These are phyloP conservation scores for Aspergillus proliferans DNA, from an alignment of 2,329 filamentous ascomycete genomes.

Conservation along the genomic window DNA sequence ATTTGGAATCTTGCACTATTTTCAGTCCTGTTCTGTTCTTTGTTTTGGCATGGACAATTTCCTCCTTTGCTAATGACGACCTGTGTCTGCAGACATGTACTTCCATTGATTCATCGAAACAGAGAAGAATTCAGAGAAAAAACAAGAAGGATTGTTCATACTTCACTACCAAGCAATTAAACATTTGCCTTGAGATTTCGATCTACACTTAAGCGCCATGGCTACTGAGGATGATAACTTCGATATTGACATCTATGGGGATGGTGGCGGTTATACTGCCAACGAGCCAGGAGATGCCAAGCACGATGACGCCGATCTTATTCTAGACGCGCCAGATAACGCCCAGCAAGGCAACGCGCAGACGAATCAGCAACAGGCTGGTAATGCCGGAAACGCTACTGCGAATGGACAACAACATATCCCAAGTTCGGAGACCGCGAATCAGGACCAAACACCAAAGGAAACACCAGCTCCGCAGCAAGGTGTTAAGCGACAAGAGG, in stretches of 20 bases:
- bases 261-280: slow-evolving; percentile 45
- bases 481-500: slow-evolving; percentile 58
- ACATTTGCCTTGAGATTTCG: slow-evolving; percentile 24
- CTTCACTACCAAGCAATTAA: slow-evolving; percentile 31
- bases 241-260: slow-evolving; percentile 65
- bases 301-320: slow-evolving; percentile 35
- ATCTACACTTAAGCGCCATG: slow-evolving; percentile 33
- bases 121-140: slow-evolving; percentile 7
- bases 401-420: slow-evolving; percentile 19
- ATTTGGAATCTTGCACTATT: not conserved
- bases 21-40: slow-evolving; percentile 1
- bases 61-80: slow-evolving; percentile 34
- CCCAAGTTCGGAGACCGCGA: slow-evolving; percentile 12
- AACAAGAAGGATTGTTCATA: slow-evolving; percentile 32
- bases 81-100: slow-evolving; percentile 39
- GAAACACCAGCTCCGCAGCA: slow-evolving; percentile 41
- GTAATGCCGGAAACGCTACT: slow-evolving; percentile 17
- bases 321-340: slow-evolving; percentile 32
- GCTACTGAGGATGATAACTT: slow-evolving; percentile 61
- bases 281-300: slow-evolving; percentile 44
- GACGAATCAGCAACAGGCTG: slow-evolving; percentile 11
- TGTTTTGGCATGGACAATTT: slow-evolving; percentile 9
- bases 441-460: slow-evolving; percentile 15
- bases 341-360: slow-evolving; percentile 17
- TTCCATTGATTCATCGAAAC: slow-evolving; percentile 30